Evolutionary conservation across 805 yeast genomes (phyloP).

Genomic region (Candida nonsorbophila): DNA sequence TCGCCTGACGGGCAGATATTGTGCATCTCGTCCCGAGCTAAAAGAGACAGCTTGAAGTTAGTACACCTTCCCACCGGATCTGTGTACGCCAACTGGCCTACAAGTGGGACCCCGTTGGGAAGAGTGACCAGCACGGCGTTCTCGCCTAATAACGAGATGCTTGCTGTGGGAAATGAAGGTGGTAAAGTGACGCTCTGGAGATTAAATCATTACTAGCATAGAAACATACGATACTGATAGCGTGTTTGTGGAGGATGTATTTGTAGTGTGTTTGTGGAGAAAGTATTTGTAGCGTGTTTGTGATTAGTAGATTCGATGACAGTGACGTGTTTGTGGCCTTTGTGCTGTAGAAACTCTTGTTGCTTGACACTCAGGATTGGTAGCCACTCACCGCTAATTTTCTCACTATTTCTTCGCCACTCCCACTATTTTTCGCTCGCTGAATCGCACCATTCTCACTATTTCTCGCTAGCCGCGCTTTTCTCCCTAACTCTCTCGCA

Average conservation of each 20-base stretch:
- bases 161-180: slow-evolving; percentile 85
- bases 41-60: slow-evolving; percentile 78
- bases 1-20: slow-evolving; percentile 86
- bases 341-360: no score
- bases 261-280: no score
- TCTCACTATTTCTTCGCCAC: neutral
- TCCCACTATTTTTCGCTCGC: no score
- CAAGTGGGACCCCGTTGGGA: slow-evolving; percentile 95
- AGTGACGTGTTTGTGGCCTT: no score
- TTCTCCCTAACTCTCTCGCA: no score
- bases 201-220: slow-evolving; percentile 64
- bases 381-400: neutral
- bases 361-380: neutral
- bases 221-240: no score
- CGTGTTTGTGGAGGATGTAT: no score
- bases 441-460: no score
- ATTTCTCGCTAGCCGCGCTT: no score
- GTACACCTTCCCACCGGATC: slow-evolving; percentile 85
- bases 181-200: slow-evolving; percentile 90
- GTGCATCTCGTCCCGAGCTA: slow-evolving; percentile 78
- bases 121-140: slow-evolving; percentile 77
- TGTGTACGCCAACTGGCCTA: slow-evolving; percentile 95
- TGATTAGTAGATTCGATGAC: no score
- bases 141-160: slow-evolving; percentile 75
- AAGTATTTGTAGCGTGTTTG: no score